These are phyloP conservation scores for Chaetomium cochliodes DNA, from an alignment of 495 filamentous ascomycete species.

Conservation along the genomic window DNA sequence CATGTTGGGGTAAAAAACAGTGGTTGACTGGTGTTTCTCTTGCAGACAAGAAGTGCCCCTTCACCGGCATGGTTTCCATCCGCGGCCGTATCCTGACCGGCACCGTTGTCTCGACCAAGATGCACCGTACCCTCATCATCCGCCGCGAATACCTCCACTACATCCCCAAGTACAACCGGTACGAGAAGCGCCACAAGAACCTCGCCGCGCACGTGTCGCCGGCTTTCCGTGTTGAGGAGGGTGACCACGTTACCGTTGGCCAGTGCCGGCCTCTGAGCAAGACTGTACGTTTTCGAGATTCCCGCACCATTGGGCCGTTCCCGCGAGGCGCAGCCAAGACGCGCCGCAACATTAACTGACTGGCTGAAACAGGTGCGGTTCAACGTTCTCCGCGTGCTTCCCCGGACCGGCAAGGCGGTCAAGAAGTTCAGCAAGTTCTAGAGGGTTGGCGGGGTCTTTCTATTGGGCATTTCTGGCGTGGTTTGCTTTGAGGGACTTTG, in stretches of 20 bases:
- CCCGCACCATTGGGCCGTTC: not conserved
- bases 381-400: constrained; percentile 97
- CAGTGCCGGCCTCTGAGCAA: constrained; percentile 98
- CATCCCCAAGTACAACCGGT: constrained; percentile 97
- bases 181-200: constrained; percentile 99
- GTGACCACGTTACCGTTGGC: constrained; percentile 98
- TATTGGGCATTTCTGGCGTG: constrained; percentile 54
- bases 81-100: constrained; percentile 99
- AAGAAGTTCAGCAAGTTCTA: constrained; percentile 99
- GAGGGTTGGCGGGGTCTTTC: constrained; percentile 41
- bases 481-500: constrained; percentile 52
- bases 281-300: constrained; percentile 68
- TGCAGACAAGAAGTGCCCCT: constrained; percentile 99
- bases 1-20: constrained; percentile 7
- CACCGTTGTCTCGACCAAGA: constrained; percentile 98
- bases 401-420: constrained; percentile 91
- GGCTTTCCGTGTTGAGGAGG: constrained; percentile 99
- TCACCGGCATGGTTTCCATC: constrained; percentile 96
- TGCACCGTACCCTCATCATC: constrained; percentile 99
- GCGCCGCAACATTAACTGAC: constrained; percentile 13
- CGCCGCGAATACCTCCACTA: constrained; percentile 99
- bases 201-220: constrained; percentile 96
- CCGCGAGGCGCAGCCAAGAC: not conserved
- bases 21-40: constrained; percentile 29
- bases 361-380: constrained; percentile 74